Evolutionary conservation across 1,284 basidiomycete species (phyloP).

Genomic region (Apiotrichum sp.): DNA sequence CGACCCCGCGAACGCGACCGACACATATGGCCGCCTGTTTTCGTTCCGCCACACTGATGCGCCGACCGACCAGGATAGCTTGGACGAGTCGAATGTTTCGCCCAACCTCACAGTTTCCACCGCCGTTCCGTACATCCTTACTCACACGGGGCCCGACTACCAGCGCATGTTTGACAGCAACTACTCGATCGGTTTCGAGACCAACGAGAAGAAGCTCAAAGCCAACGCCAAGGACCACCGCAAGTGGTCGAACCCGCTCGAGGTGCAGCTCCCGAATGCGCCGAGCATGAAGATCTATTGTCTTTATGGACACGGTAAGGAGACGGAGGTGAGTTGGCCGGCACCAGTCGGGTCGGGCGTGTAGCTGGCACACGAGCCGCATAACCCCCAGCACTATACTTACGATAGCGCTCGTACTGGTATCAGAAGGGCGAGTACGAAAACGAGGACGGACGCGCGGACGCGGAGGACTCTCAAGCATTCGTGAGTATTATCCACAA

Average conservation of each 20-base stretch:
- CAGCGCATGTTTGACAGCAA: slow-evolving; percentile 84
- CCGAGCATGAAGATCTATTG: slow-evolving; percentile 92
- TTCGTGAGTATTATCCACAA: slow-evolving; percentile 21
- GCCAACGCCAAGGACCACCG: slow-evolving; percentile 62
- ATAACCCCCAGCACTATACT: background rate
- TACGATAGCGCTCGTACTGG: slow-evolving; percentile 49
- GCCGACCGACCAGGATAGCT: slow-evolving; percentile 30
- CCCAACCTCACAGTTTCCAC: slow-evolving; percentile 75
- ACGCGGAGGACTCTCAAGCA: slow-evolving; percentile 45
- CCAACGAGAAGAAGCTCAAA: slow-evolving; percentile 59
- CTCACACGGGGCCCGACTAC: slow-evolving; percentile 76
- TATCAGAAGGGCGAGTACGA: slow-evolving; percentile 67
- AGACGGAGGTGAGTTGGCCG: slow-evolving; percentile 67
- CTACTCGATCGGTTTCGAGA: slow-evolving; percentile 90
- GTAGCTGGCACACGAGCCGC: background rate
- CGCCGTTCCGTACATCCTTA: slow-evolving; percentile 71
- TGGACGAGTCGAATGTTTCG: slow-evolving; percentile 42
- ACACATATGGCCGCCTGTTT: slow-evolving; percentile 76
- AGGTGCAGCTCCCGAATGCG: slow-evolving; percentile 63
- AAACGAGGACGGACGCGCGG: slow-evolving; percentile 57
- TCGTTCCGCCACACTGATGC: slow-evolving; percentile 58
- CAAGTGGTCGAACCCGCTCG: slow-evolving; percentile 28
- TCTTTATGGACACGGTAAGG: slow-evolving; percentile 91
- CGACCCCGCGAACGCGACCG: slow-evolving; percentile 58
- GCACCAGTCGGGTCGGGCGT: background rate